A percentile compares a stretch with the other conserved stretches of the same genome.
Evolutionary conservation across 1,284 basidiomycete species (phyloP).

Genomic region (Apiotrichum porosum): DNA sequence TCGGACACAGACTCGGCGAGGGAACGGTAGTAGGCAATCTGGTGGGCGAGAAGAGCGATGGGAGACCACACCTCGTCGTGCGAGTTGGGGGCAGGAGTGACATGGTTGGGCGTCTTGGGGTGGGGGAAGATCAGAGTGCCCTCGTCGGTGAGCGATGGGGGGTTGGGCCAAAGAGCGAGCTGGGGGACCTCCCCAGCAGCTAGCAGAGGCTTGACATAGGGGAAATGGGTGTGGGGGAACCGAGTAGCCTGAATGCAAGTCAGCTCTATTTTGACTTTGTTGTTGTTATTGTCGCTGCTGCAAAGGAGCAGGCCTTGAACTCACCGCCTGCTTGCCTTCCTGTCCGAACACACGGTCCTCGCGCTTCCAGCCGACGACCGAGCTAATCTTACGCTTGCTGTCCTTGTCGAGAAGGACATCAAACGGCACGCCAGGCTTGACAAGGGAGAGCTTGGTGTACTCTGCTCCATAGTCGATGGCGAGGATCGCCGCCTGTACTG

Average conservation of each 20-base stretch:
- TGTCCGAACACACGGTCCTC: conserved; percentile 81
- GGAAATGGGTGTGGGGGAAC: conserved; percentile 83
- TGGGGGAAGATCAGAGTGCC: conserved; percentile 62
- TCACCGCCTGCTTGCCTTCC: conserved; percentile 79
- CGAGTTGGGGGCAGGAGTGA: conserved; percentile 57
- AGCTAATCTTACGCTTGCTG: conserved; percentile 91
- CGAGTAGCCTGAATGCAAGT: conserved; percentile 64
- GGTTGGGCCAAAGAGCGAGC: conserved; percentile 54
- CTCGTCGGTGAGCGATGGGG: conserved; percentile 42
- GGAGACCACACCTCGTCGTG: conserved; percentile 57
- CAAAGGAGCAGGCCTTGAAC: no score
- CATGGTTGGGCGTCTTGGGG: conserved; percentile 61
- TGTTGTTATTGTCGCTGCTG: neutral
- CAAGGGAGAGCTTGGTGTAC: conserved; percentile 90
- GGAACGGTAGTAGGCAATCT: conserved; percentile 82
- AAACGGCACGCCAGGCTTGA: conserved; percentile 93
- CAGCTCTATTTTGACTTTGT: neutral
- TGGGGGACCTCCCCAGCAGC: conserved; percentile 48
- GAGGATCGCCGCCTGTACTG: conserved; percentile 56
- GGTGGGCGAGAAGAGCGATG: conserved; percentile 92
- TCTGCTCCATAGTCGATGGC: conserved; percentile 95
- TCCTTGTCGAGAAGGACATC: conserved; percentile 95
- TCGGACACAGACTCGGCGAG: conserved; percentile 66
- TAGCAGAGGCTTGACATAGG: conserved; percentile 77
- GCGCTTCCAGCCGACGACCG: conserved; percentile 80